A percentile compares a stretch with the other conserved stretches of the same genome.
Evolutionary conservation across 2,329 filamentous ascomycete genomes (phyloP).

Genomic region (Alternaria viburni): DNA sequence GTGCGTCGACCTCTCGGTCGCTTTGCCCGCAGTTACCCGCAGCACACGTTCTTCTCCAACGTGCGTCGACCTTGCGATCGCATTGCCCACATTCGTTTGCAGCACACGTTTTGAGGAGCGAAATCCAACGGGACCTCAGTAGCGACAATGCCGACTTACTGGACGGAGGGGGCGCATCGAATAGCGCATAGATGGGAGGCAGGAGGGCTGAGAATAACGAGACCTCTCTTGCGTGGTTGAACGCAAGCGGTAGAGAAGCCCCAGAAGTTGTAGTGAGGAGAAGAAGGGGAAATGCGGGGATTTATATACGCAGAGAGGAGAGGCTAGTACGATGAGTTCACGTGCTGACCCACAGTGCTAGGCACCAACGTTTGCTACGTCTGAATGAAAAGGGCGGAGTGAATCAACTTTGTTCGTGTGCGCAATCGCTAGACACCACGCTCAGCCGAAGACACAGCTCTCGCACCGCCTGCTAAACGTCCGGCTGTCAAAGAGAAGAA

Average conservation of each 20-base stretch:
- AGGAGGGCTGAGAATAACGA: not conserved
- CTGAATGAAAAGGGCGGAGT: not conserved
- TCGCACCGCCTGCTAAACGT: too few species aligned
- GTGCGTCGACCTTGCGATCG: not conserved
- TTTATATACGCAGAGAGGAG: not conserved
- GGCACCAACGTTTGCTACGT: not conserved
- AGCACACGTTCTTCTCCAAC: not conserved
- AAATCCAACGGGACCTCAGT: not conserved
- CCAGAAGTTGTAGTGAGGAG: not conserved
- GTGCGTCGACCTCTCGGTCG: not conserved
- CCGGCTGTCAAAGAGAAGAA: too few species aligned
- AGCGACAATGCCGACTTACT: not conserved
- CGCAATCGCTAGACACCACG: not conserved
- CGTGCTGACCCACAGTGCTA: not conserved
- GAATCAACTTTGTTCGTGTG: not conserved
- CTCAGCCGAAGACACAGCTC: too few species aligned
- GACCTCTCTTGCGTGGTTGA: not conserved
- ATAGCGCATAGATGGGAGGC: not conserved
- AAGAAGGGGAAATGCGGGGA: not conserved
- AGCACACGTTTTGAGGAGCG: not conserved
- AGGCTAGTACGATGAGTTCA: not conserved
- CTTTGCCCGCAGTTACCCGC: not conserved
- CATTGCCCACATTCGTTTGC: not conserved
- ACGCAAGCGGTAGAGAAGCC: not conserved
- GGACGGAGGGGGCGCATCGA: not conserved